Percentiles rank a stretch among this genome's conserved stretches.
Conservation (phyloP, 2,329 filamentous ascomycete species). For the Sclerotinia sclerotiorum region DNA sequence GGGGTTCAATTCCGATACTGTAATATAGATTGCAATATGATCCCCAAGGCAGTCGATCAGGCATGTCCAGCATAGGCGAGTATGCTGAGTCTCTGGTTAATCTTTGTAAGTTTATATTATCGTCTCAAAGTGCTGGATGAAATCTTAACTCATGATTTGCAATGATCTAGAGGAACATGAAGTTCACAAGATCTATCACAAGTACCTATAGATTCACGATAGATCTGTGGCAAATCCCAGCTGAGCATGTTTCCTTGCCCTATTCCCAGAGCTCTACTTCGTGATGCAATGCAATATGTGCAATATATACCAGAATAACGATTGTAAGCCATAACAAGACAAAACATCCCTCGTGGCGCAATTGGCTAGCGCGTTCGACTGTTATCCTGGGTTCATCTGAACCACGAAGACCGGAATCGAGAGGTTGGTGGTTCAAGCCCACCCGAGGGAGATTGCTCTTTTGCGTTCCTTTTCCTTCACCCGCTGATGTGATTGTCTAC, state of each 20-base stretch:
- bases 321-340: fast-evolving
- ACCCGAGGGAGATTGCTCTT: slow-evolving; percentile 3
- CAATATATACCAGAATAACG: not conserved
- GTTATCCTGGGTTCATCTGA: not conserved
- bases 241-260: not conserved
- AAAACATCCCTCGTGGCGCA: slow-evolving; percentile 22
- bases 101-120: not conserved
- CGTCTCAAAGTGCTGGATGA: not conserved
- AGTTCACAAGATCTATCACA: not conserved
- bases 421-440: slow-evolving; percentile 21
- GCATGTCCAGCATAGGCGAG: not conserved
- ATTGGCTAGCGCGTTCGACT: slow-evolving; percentile 25
- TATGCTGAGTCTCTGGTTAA: not conserved
- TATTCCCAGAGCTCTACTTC: not conserved
- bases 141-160: not conserved
- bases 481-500: not conserved
- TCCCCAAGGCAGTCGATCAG: not conserved
- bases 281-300: not conserved
- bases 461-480: not conserved
- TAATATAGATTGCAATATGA: not conserved
- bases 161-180: not conserved
- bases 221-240: not conserved
- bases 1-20: not conserved
- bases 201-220: not conserved
- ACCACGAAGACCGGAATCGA: not conserved